Base-by-base conservation (phyloP, 1,284 basidiomycete genomes). In the Lentinula novae-zelandiae region DNA sequence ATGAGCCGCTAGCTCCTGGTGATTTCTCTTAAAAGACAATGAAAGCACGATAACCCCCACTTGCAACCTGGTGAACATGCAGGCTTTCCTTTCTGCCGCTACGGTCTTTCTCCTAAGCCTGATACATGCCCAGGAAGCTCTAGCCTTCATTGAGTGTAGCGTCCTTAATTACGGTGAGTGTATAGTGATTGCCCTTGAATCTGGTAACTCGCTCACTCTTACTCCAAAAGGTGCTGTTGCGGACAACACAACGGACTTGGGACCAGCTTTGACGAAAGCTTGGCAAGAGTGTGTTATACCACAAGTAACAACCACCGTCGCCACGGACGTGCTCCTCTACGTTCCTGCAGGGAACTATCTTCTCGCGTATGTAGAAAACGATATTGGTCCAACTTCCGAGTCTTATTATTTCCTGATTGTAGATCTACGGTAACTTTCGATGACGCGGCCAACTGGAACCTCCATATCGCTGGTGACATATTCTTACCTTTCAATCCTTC, bases 221-320 rank as follows among this genome's bases (percentile, higher is more conserved):
- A 38, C 12, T 38, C 6, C 12, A 9, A 27, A 22, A 60, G 68
- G 68, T 51, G 68, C 63, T 9, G 66, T 67, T 4, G 66, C 67
- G n/a, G 65, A 68, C 56, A 69, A 68, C 51, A 49, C 60, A 15
- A 69, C 68, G n/a, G 68, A 69, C 38, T 46, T 69, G 22, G 67
- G 64, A 1, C 67, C 67, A 17, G 68, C 68, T 20, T 61, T 67
- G 61, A 67, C 62, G 13, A 52, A 39, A 36, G 64, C 66, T 5
- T 67, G 65, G 64, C 27, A 48, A 8, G 27, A 63, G 9, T 67
- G 66, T 38, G 66, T 67, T 27, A 65, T 62, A 46, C 64, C 64
- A 1, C 49, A 58, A 44, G 48, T 63, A 5, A 66, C 65, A 0
- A 65, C 60, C 0, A 56, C 54, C 8, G 62, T 64, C 5, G 65